Percentiles rank a stretch among this genome's conserved stretches.
phyloP scores from a whole-genome alignment of 2,329 filamentous ascomycete species.

The Lojkania enalia region DNA sequence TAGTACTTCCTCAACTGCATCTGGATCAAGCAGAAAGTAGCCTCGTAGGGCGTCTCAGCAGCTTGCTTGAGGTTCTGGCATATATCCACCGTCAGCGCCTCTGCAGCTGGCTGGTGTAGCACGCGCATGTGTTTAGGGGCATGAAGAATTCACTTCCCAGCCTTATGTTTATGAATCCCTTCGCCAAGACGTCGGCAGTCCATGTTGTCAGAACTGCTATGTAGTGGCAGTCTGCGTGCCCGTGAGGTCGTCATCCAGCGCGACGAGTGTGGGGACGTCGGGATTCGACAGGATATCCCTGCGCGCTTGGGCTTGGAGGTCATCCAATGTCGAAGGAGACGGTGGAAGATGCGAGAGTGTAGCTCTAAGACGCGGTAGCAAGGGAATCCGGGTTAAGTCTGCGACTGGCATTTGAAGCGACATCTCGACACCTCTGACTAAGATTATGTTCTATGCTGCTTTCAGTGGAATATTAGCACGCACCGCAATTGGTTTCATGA shows the following conservation, averaged over 20 bases:
- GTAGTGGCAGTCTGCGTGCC: slow-evolving; percentile 65
- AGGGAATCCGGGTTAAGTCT: no score
- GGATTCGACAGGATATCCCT: slow-evolving; percentile 21
- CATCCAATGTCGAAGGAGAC: slow-evolving; percentile 17
- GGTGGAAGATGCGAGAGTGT: slow-evolving; percentile 24
- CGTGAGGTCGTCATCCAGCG: slow-evolving; percentile 61
- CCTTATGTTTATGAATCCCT: slow-evolving; percentile 49
- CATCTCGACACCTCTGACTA: no score
- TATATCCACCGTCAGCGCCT: slow-evolving; percentile 55
- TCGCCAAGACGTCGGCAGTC: slow-evolving; percentile 50
- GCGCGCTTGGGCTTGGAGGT: slow-evolving; percentile 26
- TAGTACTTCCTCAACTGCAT: slow-evolving; percentile 55
- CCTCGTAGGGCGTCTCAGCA: slow-evolving; percentile 53
- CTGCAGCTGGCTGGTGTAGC: slow-evolving; percentile 54
- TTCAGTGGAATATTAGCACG: background rate
- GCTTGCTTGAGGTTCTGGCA: slow-evolving; percentile 55
- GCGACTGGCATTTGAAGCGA: no score
- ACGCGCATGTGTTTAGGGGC: slow-evolving; percentile 63
- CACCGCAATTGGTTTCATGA: background rate
- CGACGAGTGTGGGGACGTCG: slow-evolving; percentile 37
- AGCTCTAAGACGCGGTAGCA: no score
- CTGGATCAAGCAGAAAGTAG: slow-evolving; percentile 60
- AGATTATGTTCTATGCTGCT: background rate
- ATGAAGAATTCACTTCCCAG: slow-evolving; percentile 59
- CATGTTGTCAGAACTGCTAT: slow-evolving; percentile 60